A percentile compares a stretch with the other conserved stretches of the same genome.
Evolutionary conservation across 2,329 filamentous ascomycete genomes (phyloP).

Genomic region (Scedosporium apiospermum): DNA sequence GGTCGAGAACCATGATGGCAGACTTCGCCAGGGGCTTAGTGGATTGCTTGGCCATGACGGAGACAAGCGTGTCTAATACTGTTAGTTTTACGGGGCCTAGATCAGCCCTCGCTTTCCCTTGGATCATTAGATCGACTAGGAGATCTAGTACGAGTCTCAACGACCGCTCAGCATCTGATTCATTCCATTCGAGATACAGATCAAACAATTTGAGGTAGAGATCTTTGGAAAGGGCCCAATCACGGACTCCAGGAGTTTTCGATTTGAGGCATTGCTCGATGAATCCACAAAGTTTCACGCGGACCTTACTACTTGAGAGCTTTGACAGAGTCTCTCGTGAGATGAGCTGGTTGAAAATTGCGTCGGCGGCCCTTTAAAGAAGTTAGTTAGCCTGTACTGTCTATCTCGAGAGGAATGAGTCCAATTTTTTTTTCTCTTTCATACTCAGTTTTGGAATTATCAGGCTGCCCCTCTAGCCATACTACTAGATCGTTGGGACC

Average conservation of each 20-base stretch:
- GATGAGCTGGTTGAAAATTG: conserved; percentile 38
- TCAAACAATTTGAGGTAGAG: conserved; percentile 43
- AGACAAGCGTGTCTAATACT: conserved; percentile 43
- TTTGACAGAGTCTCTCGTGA: conserved; percentile 41
- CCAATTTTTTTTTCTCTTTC: not conserved
- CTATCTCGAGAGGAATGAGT: not conserved
- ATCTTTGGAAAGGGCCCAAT: conserved; percentile 41
- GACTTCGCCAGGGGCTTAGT: conserved; percentile 59
- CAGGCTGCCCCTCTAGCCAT: not conserved
- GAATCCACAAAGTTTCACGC: conserved; percentile 51
- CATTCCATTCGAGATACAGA: conserved; percentile 59
- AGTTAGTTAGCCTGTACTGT: conserved; percentile 1
- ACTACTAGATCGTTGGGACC: not conserved
- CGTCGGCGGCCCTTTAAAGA: conserved; percentile 22
- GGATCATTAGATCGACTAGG: conserved; percentile 38
- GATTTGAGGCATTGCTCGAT: conserved; percentile 50
- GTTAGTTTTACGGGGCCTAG: conserved; percentile 28
- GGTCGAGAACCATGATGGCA: conserved; percentile 56
- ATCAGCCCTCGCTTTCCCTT: conserved; percentile 34
- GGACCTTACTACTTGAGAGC: conserved; percentile 43
- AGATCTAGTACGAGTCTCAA: conserved; percentile 54
- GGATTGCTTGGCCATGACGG: conserved; percentile 50
- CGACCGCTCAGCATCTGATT: conserved; percentile 54
- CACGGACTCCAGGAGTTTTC: conserved; percentile 25
- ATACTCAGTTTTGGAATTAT: not conserved